phyloP scores from a whole-genome alignment of 805 yeast species.

The Cyberlindnera nakhonratchasimensis region DNA sequence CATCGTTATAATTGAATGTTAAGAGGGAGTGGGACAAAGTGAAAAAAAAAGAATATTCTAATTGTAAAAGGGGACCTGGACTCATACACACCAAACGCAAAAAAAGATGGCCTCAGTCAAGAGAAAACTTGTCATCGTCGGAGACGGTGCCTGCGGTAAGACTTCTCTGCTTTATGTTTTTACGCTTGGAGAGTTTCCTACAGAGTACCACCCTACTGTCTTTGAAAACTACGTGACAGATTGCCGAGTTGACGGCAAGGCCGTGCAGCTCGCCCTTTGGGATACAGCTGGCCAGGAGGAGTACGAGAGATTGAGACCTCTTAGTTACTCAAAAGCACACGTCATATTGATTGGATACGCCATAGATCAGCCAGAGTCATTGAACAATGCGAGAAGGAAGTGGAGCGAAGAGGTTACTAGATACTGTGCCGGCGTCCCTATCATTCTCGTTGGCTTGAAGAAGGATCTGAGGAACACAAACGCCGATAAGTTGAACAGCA shows the following conservation, averaged over 20 bases:
- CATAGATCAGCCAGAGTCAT: constrained; percentile 77
- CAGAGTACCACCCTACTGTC: constrained; percentile 90
- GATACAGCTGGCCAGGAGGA: constrained; percentile 98
- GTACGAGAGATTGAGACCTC: constrained; percentile 83
- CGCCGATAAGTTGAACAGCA: constrained; percentile 31
- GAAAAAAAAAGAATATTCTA: no score
- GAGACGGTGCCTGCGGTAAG: constrained; percentile 95
- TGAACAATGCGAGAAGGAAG: constrained; percentile 76
- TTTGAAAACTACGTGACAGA: constrained; percentile 94
- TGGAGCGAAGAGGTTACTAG: constrained; percentile 84
- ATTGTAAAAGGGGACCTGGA: background rate
- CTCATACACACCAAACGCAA: background rate
- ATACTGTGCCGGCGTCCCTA: constrained; percentile 79
- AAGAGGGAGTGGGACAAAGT: no score
- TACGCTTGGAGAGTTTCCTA: constrained; percentile 89
- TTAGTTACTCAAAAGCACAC: constrained; percentile 85
- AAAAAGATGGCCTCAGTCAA: constrained; percentile 33
- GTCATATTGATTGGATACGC: constrained; percentile 85
- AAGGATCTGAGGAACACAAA: constrained; percentile 64
- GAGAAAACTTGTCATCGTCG: constrained; percentile 84
- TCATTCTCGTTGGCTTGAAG: constrained; percentile 77
- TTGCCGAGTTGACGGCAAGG: constrained; percentile 90
- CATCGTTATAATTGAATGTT: no score
- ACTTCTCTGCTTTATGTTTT: constrained; percentile 88
- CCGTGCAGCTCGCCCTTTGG: constrained; percentile 86